These are phyloP conservation scores for Vanderwaltozyma verrucispora DNA, from an alignment of 805 yeast species.

Conservation along the genomic window DNA sequence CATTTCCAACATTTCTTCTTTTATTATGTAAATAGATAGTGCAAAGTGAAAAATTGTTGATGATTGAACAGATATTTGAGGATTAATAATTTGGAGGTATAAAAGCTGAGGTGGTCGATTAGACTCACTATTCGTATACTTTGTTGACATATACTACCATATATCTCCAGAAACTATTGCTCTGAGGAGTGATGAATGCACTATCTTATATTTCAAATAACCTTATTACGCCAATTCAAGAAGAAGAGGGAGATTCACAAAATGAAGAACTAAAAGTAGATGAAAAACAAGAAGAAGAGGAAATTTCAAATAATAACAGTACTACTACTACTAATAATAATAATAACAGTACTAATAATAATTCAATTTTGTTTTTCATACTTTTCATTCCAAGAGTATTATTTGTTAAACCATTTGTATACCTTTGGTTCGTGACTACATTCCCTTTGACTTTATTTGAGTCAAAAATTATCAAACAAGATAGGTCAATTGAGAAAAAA, in stretches of 20 bases:
- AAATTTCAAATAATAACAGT: neutral
- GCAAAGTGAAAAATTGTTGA: too few species aligned
- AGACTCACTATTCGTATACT: too few species aligned
- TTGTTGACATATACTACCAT: too few species aligned
- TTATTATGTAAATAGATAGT: too few species aligned
- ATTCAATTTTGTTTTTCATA: slow-evolving; percentile 20
- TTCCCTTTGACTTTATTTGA: slow-evolving; percentile 43
- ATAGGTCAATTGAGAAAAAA: neutral
- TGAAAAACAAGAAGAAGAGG: neutral
- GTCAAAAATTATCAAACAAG: slow-evolving; percentile 2
- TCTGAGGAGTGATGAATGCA: slow-evolving; percentile 11
- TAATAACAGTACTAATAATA: too few species aligned
- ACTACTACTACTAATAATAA: neutral
- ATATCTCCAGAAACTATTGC: too few species aligned
- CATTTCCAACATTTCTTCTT: too few species aligned
- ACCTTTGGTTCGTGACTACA: slow-evolving; percentile 41
- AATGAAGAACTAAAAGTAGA: neutral
- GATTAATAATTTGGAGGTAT: too few species aligned
- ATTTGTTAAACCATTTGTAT: slow-evolving; percentile 41
- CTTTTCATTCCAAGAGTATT: slow-evolving; percentile 41
- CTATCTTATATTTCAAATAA: slow-evolving; percentile 24
- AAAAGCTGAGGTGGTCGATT: too few species aligned
- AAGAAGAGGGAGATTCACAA: slow-evolving; percentile 1
- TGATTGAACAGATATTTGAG: too few species aligned
- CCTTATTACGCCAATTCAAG: slow-evolving; percentile 4